Evolutionary conservation across 2,329 filamentous ascomycete genomes (phyloP), one percentile per base, ranked within the genome.

Genomic region (Cercospora sp.): DNA sequence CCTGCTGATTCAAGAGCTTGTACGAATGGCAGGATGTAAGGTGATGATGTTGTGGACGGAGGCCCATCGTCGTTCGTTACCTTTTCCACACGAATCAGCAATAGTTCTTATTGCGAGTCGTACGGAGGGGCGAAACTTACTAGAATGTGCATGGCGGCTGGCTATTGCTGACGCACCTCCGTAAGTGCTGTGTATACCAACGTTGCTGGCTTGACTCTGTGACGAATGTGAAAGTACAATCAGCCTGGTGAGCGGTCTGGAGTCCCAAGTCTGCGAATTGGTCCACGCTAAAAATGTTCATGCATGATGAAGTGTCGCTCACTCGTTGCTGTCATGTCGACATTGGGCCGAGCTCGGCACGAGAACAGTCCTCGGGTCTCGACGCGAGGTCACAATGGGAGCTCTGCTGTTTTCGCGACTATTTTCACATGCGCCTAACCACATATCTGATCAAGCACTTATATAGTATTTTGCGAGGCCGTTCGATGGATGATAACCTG

Each of bases 1-100:
- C 93, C 93, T 34, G 90, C 88, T 66, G 84, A 81, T 74, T 84
- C 82, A 28, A 85, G 79, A 12, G 80, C 78, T 21, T 79, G 78
- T 18, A 85, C 81, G 74, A 80, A 77, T 40, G 82, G 81, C 65
- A 84, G 80, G 63, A 85, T 79, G 70, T 85, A 85, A 5, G 83
- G 83, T 1, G 82, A 84, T 40, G 82, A 82, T 63, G 82, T 78
- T 66, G 80, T 77, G 7, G 82, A 84, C n/a, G 83, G 83, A 16
- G 83, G 83, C 49, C 83, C 83, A 74, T 85, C 83, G 69, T 85
- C 83, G 76, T 85, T 85, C 13, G 82, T 84, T 8, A 85, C 78
- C 83, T 85, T 32, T 7, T 55, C 18, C 16, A 37, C 4, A 2
- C 32, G 32, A 34, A 13, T 34, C 32, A 34, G 32, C 32, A 13